Conservation (phyloP, 441 rosid genomes). For the Croton setiger region DNA sequence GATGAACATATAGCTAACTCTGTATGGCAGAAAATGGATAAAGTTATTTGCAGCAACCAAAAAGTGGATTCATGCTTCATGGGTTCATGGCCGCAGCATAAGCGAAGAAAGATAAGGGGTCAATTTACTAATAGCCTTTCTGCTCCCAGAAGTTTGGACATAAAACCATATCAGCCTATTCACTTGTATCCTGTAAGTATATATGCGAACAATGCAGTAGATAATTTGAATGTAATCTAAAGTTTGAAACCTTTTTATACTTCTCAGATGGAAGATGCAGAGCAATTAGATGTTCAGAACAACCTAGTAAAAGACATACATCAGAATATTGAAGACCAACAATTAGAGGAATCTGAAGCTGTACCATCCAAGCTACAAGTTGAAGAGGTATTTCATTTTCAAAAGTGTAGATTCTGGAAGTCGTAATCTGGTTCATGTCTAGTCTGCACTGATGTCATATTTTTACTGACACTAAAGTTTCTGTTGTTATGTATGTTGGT, state of each 20-base stretch:
- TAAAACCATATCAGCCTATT: slow-evolving; percentile 26
- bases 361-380: slow-evolving; percentile 38
- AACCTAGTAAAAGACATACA: slow-evolving; percentile 25
- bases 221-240: slow-evolving; percentile 17
- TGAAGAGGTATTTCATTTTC: slow-evolving; percentile 44
- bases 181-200: slow-evolving; percentile 10
- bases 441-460: neutral
- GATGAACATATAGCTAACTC: slow-evolving; percentile 23
- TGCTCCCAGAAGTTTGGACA: slow-evolving; percentile 39
- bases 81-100: slow-evolving; percentile 42
- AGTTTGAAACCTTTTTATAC: slow-evolving; percentile 22
- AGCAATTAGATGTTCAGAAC: slow-evolving; percentile 30
- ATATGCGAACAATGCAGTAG: slow-evolving; percentile 16
- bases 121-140: slow-evolving; percentile 26
- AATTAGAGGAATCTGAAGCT: slow-evolving; percentile 37
- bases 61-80: slow-evolving; percentile 16
- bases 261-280: slow-evolving; percentile 34
- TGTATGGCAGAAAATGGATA: slow-evolving; percentile 22
- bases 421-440: neutral
- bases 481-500: neutral
- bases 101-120: slow-evolving; percentile 44
- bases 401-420: slow-evolving; percentile 13
- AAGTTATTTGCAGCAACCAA: slow-evolving; percentile 12
- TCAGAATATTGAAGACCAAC: slow-evolving; percentile 27
- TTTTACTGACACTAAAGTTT: neutral